These are phyloP conservation scores for Plasmodium reichenowi DNA, from an alignment of 169 alveolate genomes.

Conservation along the genomic window DNA sequence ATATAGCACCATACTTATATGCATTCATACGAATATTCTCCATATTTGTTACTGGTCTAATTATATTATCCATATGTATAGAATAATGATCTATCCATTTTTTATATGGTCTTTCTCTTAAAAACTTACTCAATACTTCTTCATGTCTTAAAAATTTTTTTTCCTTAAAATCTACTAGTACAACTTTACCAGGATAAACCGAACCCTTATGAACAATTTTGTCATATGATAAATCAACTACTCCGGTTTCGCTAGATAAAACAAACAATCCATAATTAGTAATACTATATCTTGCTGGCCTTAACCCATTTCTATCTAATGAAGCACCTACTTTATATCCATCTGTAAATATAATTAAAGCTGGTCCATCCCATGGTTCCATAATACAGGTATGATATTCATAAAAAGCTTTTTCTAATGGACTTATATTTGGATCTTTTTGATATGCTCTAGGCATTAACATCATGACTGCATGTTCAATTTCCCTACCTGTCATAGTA, in stretches of 20 bases:
- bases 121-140: constrained; percentile 63
- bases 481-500: constrained; percentile 74
- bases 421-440: constrained; percentile 73
- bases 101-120: constrained; percentile 44
- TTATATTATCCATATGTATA: constrained; percentile 63
- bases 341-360: constrained; percentile 84
- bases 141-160: constrained; percentile 71
- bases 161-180: constrained; percentile 80
- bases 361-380: constrained; percentile 90
- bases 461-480: constrained; percentile 77
- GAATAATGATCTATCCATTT: constrained; percentile 79
- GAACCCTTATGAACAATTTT: constrained; percentile 82
- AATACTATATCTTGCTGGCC: constrained; percentile 84
- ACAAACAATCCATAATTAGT: constrained; percentile 80
- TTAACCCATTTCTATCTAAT: constrained; percentile 85
- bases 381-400: constrained; percentile 83
- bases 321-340: constrained; percentile 86
- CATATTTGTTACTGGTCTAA: constrained; percentile 72
- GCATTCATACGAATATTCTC: constrained; percentile 78
- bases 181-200: constrained; percentile 83
- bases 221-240: constrained; percentile 77
- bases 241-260: constrained; percentile 85
- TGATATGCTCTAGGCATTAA: constrained; percentile 79
- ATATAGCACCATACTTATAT: constrained; percentile 53
- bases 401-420: constrained; percentile 74